Base-by-base conservation (phyloP, 2,329 filamentous ascomycete species). In the Chrysosporium queenslandicum region DNA sequence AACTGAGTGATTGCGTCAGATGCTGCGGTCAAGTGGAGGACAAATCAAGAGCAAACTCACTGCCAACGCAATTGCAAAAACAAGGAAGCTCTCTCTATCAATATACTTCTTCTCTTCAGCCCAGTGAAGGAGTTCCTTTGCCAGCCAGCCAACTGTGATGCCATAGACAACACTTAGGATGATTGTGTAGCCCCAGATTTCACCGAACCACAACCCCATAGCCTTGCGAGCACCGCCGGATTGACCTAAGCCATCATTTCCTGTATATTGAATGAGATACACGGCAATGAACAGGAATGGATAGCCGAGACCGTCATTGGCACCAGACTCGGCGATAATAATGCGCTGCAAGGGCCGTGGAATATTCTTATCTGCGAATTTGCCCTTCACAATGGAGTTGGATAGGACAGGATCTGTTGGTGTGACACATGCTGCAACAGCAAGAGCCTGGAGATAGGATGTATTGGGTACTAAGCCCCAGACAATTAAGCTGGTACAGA, bases 321-420 rank as follows among this genome's bases (percentile, higher is more conserved):
- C 86, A 1, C 89, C 90, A 0, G 86, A 89, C 70, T 96, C 89
- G 30, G 82, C 84, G 46, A 86, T 78, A 62, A 88, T 86, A 59
- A 88, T 87, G 58, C 85, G 82, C 71, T 94, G 88, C 46, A 96
- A 72, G 25, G 83, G 79, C 53, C 82, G 83, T 0, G 90, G 88
- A 16, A 95, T 83, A 64, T 95, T 92, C 61, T 89, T 85, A 62
- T 95, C 89, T 0, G 90, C 90, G 64, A 94, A 96, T 61, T 87
- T 90, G 29, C 89, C 89, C 71, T 95, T 95, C 42, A 95, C 87
- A 53, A 95, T 94, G 2, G 86, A 86, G 58, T 92, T 91, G 14
- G 86, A 91, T 34, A 95, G 68, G 1, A 95, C 82, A 0, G 90
- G 90, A 61, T 96, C 90, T 0, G 90, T 95, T 0, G 89, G 90